These are phyloP conservation scores for Phytopythium litorale DNA, from an alignment of 352 stramenopile genomes.

Conservation along the genomic window DNA sequence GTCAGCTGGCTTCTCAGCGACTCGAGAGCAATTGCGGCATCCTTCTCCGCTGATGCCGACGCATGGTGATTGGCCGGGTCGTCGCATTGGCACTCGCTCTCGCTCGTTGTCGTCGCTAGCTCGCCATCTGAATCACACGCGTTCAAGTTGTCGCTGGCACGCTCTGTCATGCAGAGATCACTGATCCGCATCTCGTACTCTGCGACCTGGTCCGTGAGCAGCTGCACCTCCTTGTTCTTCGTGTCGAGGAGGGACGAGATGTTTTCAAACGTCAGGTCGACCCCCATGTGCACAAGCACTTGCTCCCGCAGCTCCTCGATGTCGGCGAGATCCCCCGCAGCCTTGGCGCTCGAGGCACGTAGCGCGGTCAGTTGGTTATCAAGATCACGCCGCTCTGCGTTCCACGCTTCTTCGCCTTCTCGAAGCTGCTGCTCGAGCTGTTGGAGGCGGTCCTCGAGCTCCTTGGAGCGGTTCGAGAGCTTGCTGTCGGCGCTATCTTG, in stretches of 20 bases:
- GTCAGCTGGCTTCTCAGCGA: slow-evolving; percentile 8
- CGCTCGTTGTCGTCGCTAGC: slow-evolving; percentile 2
- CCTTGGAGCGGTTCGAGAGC: slow-evolving; percentile 1
- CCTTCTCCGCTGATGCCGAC: not conserved
- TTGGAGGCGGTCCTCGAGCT: slow-evolving; percentile 12
- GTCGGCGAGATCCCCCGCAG: slow-evolving; percentile 22
- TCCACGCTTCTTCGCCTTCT: slow-evolving; percentile 5
- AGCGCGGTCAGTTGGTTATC: slow-evolving; percentile 20
- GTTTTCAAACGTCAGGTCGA: slow-evolving; percentile 39
- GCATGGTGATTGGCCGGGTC: not conserved
- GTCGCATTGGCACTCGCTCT: slow-evolving; percentile 8
- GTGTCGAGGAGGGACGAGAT: slow-evolving; percentile 43
- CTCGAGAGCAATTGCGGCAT: not conserved
- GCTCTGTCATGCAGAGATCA: not conserved
- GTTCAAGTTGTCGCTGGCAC: not conserved
- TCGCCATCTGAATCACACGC: slow-evolving; percentile 5
- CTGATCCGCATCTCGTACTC: slow-evolving; percentile 8
- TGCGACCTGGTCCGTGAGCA: slow-evolving; percentile 27
- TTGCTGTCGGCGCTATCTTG: not conserved
- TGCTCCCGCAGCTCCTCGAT: slow-evolving; percentile 37
- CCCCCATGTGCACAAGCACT: slow-evolving; percentile 30
- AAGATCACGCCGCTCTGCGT: slow-evolving; percentile 8
- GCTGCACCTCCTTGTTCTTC: slow-evolving; percentile 42
- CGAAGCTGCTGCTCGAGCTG: slow-evolving; percentile 11
- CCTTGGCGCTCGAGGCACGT: slow-evolving; percentile 13